phyloP scores from a whole-genome alignment of 1,139 yeast species.

The Candida albicans region DNA sequence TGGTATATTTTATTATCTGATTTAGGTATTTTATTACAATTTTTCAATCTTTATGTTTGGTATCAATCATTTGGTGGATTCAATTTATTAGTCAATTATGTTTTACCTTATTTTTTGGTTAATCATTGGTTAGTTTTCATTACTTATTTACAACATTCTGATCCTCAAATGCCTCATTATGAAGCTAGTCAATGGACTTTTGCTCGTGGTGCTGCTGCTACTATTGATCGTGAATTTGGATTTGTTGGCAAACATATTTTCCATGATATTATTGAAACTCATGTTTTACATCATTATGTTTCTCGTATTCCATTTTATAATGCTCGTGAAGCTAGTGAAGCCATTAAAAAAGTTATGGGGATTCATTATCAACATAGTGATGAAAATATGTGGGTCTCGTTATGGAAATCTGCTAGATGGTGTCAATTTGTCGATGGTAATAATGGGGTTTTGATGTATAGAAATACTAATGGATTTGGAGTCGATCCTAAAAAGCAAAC shows the following conservation, averaged over 20 bases:
- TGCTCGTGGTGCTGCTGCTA: conserved; percentile 68
- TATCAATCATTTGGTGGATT: conserved; percentile 47
- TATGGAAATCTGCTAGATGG: conserved; percentile 56
- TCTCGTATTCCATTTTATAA: conserved; percentile 65
- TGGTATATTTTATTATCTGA: conserved; percentile 54
- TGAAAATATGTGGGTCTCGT: conserved; percentile 57
- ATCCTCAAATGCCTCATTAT: conserved; percentile 59
- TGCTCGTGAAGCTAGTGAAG: conserved; percentile 59
- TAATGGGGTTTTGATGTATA: conserved; percentile 59
- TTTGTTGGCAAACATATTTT: conserved; percentile 56
- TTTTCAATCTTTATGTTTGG: conserved; percentile 49
- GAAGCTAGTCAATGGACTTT: conserved; percentile 58
- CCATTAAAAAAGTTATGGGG: conserved; percentile 62
- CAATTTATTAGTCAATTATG: conserved; percentile 51
- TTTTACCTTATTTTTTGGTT: conserved; percentile 55
- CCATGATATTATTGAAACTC: conserved; percentile 67
- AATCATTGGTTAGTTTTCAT: conserved; percentile 68
- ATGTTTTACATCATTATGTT: conserved; percentile 61
- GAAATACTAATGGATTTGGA: conserved; percentile 55
- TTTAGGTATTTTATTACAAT: conserved; percentile 48
- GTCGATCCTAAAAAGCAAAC: conserved; percentile 33
- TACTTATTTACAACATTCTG: conserved; percentile 62
- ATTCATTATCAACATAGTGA: conserved; percentile 51
- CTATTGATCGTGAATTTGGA: conserved; percentile 64
- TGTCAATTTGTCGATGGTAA: conserved; percentile 65